These are phyloP conservation scores for Cardamine resedifolia DNA, from an alignment of 345 rosid species.

Conservation along the genomic window DNA sequence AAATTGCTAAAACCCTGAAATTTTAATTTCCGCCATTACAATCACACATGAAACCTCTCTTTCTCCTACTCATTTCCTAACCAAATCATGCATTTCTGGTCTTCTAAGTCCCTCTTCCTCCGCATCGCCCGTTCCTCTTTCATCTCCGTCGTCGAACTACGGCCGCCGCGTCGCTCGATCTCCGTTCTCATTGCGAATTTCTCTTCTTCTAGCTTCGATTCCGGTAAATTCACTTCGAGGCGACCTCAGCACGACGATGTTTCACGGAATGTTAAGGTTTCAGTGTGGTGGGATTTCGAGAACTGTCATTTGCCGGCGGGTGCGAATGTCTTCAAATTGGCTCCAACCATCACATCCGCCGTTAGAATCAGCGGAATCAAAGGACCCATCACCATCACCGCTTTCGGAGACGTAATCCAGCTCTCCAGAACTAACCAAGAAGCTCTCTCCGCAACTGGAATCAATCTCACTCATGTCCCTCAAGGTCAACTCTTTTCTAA, in stretches of 20 bases:
- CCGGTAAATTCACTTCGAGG: slow-evolving; percentile 5
- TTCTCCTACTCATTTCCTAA: neutral
- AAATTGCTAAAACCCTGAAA: slow-evolving; percentile 24
- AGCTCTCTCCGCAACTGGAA: slow-evolving; percentile 75
- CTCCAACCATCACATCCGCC: slow-evolving; percentile 58
- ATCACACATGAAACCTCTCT: slow-evolving; percentile 10
- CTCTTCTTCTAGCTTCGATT: slow-evolving; percentile 31
- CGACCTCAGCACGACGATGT: slow-evolving; percentile 47
- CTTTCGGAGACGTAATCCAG: slow-evolving; percentile 73
- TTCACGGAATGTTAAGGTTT: slow-evolving; percentile 56
- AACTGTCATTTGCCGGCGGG: slow-evolving; percentile 66
- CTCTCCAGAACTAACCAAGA: slow-evolving; percentile 68
- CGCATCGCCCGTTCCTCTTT: slow-evolving; percentile 18
- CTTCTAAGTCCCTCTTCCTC: slow-evolving; percentile 27
- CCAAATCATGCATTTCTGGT: slow-evolving; percentile 36
- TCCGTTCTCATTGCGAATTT: slow-evolving; percentile 41
- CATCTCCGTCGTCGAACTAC: neutral
- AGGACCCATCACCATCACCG: slow-evolving; percentile 79
- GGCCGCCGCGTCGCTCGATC: slow-evolving; percentile 10
- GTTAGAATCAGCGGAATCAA: slow-evolving; percentile 67
- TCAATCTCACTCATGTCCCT: slow-evolving; percentile 72
- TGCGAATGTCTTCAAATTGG: slow-evolving; percentile 57
- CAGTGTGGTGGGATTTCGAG: slow-evolving; percentile 99
- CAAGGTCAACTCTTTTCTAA: slow-evolving; percentile 41
- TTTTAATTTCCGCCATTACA: slow-evolving; percentile 17